Base-by-base conservation (phyloP, 108 stramenopile species). In the Nannochloropsis oceanica region DNA sequence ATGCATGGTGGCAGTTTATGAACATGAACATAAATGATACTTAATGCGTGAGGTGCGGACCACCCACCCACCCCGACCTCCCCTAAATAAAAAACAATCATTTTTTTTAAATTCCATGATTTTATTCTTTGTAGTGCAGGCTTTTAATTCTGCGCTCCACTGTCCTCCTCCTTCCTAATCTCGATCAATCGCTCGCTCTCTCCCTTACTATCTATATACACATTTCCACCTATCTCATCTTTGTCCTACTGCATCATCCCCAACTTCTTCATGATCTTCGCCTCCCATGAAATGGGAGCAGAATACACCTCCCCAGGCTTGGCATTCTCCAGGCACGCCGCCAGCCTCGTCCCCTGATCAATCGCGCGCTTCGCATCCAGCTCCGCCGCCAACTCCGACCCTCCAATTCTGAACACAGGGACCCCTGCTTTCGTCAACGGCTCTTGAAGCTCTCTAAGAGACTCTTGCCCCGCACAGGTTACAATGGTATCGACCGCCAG, bases 341-440 rank as follows among this genome's bases (percentile, higher is more conserved):
- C 98, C 26, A 98, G 91, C 82, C 98, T 90, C 20, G 94, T 96
- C 43, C 96, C 98, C 95, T 97, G 97, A 87, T 99, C 98, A 87
- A 99, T 97, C 25, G 98, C 98, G 43, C 96, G 91, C 88, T 99
- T 99, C 24, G 98, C 98, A 89, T 99, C 98, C 27, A 97, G 89
- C 86, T 99, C 98, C 11, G 94, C 94, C 14, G 98, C 98, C 87
- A 93, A 84, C 84, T 93, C 95, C 13, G 97, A 94, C 80, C 97
- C 97, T 25, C 98, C 98, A 88, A 99, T 96, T 24, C 94, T 92
- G 84, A 91, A 96, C 14, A 95, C 94, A 46, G 93, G 92, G 18
- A 84, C 43, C 27, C 89, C 89, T 2, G 50, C 84, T 42, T 42
- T 73, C 43, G 80, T 14, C 42, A 91, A 44, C 42, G 89, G 90